A percentile compares a stretch with the other conserved stretches of the same genome.
These are phyloP conservation scores for Zygosaccharomyces bailii DNA, from an alignment of 805 yeast genomes.

Conservation along the genomic window DNA sequence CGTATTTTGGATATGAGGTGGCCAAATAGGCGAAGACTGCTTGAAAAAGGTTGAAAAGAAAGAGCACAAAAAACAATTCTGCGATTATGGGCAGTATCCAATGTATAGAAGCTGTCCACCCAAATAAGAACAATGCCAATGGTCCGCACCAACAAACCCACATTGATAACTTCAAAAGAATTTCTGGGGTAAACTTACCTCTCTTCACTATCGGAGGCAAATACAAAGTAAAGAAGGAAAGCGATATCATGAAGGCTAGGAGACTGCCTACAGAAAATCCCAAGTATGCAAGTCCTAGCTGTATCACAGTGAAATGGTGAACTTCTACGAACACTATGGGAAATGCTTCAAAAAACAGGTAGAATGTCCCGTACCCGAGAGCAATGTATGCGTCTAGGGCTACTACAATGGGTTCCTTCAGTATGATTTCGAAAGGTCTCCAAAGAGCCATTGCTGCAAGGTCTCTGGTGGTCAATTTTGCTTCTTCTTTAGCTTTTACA, in stretches of 20 bases:
- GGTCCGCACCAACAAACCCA: slow-evolving; percentile 43
- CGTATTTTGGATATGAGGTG: slow-evolving; percentile 44
- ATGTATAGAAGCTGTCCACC: slow-evolving; percentile 48
- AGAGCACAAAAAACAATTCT: slow-evolving; percentile 38
- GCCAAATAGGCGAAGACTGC: slow-evolving; percentile 48
- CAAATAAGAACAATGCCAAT: slow-evolving; percentile 43
- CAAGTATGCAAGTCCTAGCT: slow-evolving; percentile 46
- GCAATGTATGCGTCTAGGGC: slow-evolving; percentile 51
- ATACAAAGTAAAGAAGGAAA: slow-evolving; percentile 28
- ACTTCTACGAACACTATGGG: slow-evolving; percentile 50
- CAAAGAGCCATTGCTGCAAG: slow-evolving; percentile 38
- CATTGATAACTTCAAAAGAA: slow-evolving; percentile 40
- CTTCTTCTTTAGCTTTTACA: slow-evolving; percentile 32
- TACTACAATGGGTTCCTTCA: slow-evolving; percentile 54
- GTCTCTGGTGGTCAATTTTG: slow-evolving; percentile 27
- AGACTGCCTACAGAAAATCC: slow-evolving; percentile 46
- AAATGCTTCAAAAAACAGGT: slow-evolving; percentile 58
- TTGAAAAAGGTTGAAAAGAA: slow-evolving; percentile 49
- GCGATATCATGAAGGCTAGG: slow-evolving; percentile 36
- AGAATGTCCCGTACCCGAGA: slow-evolving; percentile 49
- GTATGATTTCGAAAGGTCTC: slow-evolving; percentile 48
- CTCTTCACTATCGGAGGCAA: slow-evolving; percentile 30
- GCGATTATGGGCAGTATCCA: slow-evolving; percentile 52
- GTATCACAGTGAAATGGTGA: slow-evolving; percentile 47
- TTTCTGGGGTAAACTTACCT: slow-evolving; percentile 40